phyloP scores from a whole-genome alignment of 2,329 filamentous ascomycete species.

The Botrytis porri region DNA sequence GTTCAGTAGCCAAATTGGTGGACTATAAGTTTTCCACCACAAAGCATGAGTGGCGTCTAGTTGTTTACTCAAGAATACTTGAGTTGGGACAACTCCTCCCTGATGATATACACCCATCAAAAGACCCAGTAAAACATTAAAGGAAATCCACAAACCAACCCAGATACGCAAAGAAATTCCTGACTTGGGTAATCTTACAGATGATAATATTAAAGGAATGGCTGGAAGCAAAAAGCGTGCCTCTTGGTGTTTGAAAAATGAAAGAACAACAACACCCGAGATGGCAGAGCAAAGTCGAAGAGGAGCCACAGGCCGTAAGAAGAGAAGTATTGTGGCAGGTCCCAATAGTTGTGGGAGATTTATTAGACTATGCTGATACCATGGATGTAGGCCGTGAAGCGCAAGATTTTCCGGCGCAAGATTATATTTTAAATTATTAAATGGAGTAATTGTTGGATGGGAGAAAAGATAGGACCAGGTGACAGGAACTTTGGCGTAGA shows the following conservation, averaged over 20 bases:
- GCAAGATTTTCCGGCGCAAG: slow-evolving; percentile 67
- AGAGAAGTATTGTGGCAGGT: slow-evolving; percentile 61
- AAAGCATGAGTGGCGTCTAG: slow-evolving; percentile 60
- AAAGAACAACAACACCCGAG: slow-evolving; percentile 67
- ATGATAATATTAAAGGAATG: slow-evolving; percentile 73
- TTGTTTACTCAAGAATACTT: slow-evolving; percentile 70
- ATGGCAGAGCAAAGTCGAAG: slow-evolving; percentile 70
- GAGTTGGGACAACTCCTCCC: slow-evolving; percentile 71
- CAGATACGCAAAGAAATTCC: slow-evolving; percentile 51
- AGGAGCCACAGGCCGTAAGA: slow-evolving; percentile 55
- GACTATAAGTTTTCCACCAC: slow-evolving; percentile 87
- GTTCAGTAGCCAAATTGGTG: slow-evolving; percentile 75
- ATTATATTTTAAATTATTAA: slow-evolving; percentile 79
- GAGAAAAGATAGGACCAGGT: slow-evolving; percentile 62
- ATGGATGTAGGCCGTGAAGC: slow-evolving; percentile 72
- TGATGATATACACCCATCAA: slow-evolving; percentile 83
- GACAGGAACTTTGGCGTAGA: slow-evolving; percentile 66
- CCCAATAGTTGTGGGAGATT: slow-evolving; percentile 72
- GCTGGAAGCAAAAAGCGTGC: slow-evolving; percentile 74
- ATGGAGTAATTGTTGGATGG: slow-evolving; percentile 68
- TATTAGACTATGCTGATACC: slow-evolving; percentile 71
- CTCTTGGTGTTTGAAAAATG: slow-evolving; percentile 75
- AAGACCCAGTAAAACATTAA: slow-evolving; percentile 65
- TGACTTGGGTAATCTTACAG: slow-evolving; percentile 62
- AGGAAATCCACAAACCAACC: slow-evolving; percentile 62